phyloP scores from a whole-genome alignment of 2,329 filamentous ascomycete genomes.

The Dothideomycetes sp. region DNA sequence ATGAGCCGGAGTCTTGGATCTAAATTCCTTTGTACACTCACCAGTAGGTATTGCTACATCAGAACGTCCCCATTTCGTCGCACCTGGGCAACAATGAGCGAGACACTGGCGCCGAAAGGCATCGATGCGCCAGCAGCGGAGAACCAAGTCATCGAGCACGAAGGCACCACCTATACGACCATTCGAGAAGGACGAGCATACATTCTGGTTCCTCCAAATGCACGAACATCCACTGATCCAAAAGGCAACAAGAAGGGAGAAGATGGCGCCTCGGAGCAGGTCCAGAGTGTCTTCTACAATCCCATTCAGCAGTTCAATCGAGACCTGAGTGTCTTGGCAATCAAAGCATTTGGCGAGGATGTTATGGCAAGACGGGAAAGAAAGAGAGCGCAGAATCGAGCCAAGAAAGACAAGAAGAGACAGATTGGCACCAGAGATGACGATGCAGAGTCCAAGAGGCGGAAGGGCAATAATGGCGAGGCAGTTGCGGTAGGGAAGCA shows the following conservation, averaged over 20 bases:
- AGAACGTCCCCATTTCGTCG: background rate
- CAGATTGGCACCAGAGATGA: conserved; percentile 18
- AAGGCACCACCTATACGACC: conserved; percentile 32
- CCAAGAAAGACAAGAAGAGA: conserved; percentile 17
- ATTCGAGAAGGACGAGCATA: conserved; percentile 58
- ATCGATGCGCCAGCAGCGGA: conserved; percentile 14
- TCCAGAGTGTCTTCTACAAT: conserved; percentile 89
- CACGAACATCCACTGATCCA: conserved; percentile 36
- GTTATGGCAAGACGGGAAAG: conserved; percentile 15
- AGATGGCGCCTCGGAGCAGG: conserved; percentile 45
- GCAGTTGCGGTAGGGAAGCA: conserved; percentile 3
- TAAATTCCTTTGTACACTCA: background rate
- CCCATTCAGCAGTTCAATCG: conserved; percentile 98
- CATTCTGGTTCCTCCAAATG: conserved; percentile 50
- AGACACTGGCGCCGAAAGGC: background rate
- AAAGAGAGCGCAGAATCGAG: conserved; percentile 3
- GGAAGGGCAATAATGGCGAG: conserved; percentile 14
- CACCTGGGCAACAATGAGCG: conserved; percentile 4
- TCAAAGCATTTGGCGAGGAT: conserved; percentile 77
- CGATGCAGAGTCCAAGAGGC: conserved; percentile 26
- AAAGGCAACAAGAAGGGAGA: conserved; percentile 33
- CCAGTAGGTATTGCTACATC: background rate
- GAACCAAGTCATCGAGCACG: conserved; percentile 22
- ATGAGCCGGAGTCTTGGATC: background rate
- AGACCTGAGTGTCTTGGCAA: conserved; percentile 83